Base-by-base conservation (phyloP, 2,329 filamentous ascomycete species). In the Raffaelea arxii region DNA sequence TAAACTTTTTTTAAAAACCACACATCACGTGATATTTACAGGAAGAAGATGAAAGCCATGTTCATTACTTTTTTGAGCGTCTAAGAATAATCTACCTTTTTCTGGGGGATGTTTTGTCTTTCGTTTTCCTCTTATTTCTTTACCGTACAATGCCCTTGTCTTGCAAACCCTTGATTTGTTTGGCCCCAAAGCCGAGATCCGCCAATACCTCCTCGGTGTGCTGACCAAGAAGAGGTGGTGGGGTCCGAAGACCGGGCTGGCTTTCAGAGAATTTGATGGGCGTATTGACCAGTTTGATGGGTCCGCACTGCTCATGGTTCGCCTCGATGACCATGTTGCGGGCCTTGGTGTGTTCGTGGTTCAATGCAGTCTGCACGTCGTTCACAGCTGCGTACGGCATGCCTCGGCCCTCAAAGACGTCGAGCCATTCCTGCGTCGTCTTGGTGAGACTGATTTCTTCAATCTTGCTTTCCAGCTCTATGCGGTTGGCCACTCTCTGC, bases 311-410 rank as follows among this genome's bases (percentile, higher is more conserved):
- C 5, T 78, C 78, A 60, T 98, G 92, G 1, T 95, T 78, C 39
- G 96, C 71, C 59, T 95, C 84, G 14, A 86, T 78, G 1, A 98
- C 84, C 92, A 98, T 98, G 49, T 82, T 77, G 48, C 92, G 77
- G 21, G 90, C 90, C 67, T 67, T 70, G 67, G 88, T 88, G 65
- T 98, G 92, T 51, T 83, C 77, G 60, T 96, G 89, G 50, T 84
- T 82, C 44, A 98, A 68, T 0, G 92, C 87, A 19, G 74, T 77
- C 62, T 92, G 84, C 7, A 98, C 80, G 59, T 98, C 91, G 59
- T 97, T 98, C 55, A 98, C 85, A 1, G 91, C 88, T 1, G 91
- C 60, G 41, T 92, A 98, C 0, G 92, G 92, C 82, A 98, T 82
- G 5, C 92, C 92, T 49, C 78, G 85, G n/a, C 87, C 89, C 57